These are phyloP conservation scores for Diaporthe ilicicola DNA, from an alignment of 2,329 filamentous ascomycete species.

Conservation along the genomic window DNA sequence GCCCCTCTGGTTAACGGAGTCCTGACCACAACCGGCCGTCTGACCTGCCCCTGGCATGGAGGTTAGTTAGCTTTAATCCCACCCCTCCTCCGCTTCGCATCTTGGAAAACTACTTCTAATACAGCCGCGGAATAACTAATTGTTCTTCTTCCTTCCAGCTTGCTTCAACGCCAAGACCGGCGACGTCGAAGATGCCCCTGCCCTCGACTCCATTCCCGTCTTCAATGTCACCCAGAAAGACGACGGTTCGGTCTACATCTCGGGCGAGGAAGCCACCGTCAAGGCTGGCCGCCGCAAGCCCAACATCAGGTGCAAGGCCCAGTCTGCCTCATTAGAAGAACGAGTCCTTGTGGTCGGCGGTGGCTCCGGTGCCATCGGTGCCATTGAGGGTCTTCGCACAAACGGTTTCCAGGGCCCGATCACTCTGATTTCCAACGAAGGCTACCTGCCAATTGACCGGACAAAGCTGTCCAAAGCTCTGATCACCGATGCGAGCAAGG, in stretches of 20 bases:
- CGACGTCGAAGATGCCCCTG: constrained; percentile 94
- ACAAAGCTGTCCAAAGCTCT: constrained; percentile 96
- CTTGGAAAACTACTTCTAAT: not conserved
- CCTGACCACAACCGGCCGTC: constrained; percentile 78
- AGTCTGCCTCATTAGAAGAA: constrained; percentile 56
- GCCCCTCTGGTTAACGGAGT: constrained; percentile 89
- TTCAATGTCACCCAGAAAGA: constrained; percentile 85
- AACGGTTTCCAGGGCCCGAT: constrained; percentile 82
- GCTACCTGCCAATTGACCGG: constrained; percentile 87
- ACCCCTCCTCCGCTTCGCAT: not conserved
- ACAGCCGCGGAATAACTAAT: not conserved
- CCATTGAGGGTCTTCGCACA: constrained; percentile 83
- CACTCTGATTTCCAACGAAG: constrained; percentile 85
- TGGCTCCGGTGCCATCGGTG: constrained; percentile 83
- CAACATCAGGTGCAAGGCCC: constrained; percentile 73
- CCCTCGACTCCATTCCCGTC: constrained; percentile 82
- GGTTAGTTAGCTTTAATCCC: constrained; percentile 66
- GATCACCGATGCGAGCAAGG: constrained; percentile 79
- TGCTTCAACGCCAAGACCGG: constrained; percentile 92
- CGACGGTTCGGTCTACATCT: constrained; percentile 84
- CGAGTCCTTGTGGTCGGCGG: constrained; percentile 88
- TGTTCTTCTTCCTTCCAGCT: constrained; percentile 57
- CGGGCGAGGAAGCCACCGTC: constrained; percentile 79
- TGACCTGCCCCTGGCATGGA: constrained; percentile 97
- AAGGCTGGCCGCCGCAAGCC: constrained; percentile 79